These are phyloP conservation scores for Termitomyces sp. DNA, from an alignment of 768 basidiomycete species.

Conservation along the genomic window DNA sequence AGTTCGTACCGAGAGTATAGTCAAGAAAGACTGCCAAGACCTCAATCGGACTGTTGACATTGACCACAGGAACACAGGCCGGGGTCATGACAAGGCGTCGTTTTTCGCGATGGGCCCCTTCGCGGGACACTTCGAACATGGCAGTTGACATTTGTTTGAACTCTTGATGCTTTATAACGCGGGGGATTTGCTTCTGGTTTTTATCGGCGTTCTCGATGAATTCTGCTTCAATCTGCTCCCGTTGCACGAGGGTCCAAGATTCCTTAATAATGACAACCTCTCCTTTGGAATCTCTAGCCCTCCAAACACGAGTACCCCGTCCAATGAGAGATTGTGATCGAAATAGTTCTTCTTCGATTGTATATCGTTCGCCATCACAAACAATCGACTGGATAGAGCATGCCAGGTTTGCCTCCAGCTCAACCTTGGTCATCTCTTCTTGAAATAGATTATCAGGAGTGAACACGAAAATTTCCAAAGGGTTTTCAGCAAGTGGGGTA, in stretches of 20 bases:
- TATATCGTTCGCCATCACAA: not conserved
- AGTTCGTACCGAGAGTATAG: too few relatives aligned
- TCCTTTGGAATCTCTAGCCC: not conserved
- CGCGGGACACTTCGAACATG: not conserved
- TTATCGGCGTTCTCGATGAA: not conserved
- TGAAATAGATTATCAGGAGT: not conserved
- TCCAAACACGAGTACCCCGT: not conserved
- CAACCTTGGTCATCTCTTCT: not conserved
- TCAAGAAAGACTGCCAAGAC: not conserved
- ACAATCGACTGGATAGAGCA: not conserved
- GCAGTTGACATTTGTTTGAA: not conserved
- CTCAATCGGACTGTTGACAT: not conserved
- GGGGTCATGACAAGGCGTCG: too few relatives aligned
- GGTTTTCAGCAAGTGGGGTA: too few relatives aligned
- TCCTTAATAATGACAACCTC: not conserved
- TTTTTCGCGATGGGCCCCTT: not conserved
- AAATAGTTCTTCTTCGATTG: not conserved
- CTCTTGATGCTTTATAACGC: not conserved
- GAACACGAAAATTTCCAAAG: not conserved
- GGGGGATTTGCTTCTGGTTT: too few relatives aligned
- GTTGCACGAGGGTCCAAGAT: not conserved
- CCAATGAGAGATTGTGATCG: not conserved
- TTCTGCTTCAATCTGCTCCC: not conserved
- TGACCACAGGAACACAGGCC: too few relatives aligned
- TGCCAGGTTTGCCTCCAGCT: not conserved